A percentile compares a stretch with the other conserved stretches of the same genome.
These are phyloP conservation scores for Blastocystis sp. DNA, from an alignment of 352 stramenopile species.

Conservation along the genomic window DNA sequence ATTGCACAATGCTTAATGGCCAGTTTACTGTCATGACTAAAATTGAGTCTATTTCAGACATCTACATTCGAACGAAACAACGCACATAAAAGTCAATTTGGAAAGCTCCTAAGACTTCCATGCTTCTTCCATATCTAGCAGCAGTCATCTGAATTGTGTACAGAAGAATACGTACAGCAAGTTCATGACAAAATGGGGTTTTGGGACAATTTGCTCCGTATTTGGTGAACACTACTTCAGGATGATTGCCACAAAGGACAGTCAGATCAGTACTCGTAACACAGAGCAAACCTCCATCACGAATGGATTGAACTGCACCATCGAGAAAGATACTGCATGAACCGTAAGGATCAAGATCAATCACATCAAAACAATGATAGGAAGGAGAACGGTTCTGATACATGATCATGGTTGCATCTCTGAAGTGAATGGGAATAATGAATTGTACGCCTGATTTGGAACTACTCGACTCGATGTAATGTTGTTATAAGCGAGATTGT, in stretches of 20 bases:
- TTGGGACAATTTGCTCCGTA: slow-evolving; percentile 76
- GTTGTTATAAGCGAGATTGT: slow-evolving; percentile 81
- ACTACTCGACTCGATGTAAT: slow-evolving; percentile 67
- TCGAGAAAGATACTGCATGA: slow-evolving; percentile 95
- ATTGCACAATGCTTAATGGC: slow-evolving; percentile 66
- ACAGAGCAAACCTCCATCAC: slow-evolving; percentile 88
- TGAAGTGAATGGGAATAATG: not conserved
- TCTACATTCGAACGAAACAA: slow-evolving; percentile 95
- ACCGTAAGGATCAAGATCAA: slow-evolving; percentile 98
- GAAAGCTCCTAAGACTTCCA: slow-evolving; percentile 90
- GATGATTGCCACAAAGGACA: slow-evolving; percentile 68
- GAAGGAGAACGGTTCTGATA: slow-evolving; percentile 67
- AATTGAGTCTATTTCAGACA: slow-evolving; percentile 64
- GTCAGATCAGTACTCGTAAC: slow-evolving; percentile 99
- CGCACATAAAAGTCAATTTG: slow-evolving; percentile 99
- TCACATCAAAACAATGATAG: slow-evolving; percentile 93
- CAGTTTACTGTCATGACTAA: slow-evolving; percentile 29
- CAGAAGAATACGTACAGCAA: slow-evolving; percentile 83
- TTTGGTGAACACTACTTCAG: slow-evolving; percentile 72
- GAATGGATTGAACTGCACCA: slow-evolving; percentile 84
- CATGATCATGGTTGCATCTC: slow-evolving; percentile 67
- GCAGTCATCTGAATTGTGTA: slow-evolving; percentile 85
- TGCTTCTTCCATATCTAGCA: slow-evolving; percentile 88
- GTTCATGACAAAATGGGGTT: slow-evolving; percentile 77
- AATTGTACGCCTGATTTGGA: slow-evolving; percentile 55